Conservation (phyloP, 148 eudicot genomes). For the Rhododendron vialii region DNA sequence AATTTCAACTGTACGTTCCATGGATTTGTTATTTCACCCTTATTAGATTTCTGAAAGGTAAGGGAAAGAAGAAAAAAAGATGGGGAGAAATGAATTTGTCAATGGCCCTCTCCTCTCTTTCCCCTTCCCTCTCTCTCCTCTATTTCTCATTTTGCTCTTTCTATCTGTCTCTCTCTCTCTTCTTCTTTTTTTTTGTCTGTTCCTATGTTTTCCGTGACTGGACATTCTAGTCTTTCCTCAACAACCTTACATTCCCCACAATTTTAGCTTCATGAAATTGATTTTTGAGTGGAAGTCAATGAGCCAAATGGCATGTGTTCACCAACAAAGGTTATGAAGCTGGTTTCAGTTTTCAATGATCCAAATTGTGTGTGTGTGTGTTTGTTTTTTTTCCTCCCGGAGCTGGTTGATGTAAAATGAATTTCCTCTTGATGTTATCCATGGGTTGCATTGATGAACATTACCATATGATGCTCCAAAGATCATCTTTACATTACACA, state of each 20-base stretch:
- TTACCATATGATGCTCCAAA: no score
- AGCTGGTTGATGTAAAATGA: no score
- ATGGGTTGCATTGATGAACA: no score
- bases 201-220: not conserved
- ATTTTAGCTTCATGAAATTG: constrained; percentile 1
- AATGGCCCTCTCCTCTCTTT: constrained; percentile 2
- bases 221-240: not conserved
- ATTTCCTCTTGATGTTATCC: no score
- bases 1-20: not conserved
- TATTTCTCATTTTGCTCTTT: constrained; percentile 12
- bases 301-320: constrained; percentile 2
- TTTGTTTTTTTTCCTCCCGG: no score
- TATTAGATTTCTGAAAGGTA: not conserved
- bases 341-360: not conserved
- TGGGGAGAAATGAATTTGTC: not conserved
- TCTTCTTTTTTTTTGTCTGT: no score
- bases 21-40: not conserved
- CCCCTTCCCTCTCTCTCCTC: not conserved
- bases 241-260: not conserved
- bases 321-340: not conserved
- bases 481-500: no score
- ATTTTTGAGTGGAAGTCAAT: not conserved
- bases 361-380: no score
- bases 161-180: not conserved
- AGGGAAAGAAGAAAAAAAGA: not conserved